These are phyloP conservation scores for Ogataea kodamae DNA, from an alignment of 805 yeast species.

Conservation along the genomic window DNA sequence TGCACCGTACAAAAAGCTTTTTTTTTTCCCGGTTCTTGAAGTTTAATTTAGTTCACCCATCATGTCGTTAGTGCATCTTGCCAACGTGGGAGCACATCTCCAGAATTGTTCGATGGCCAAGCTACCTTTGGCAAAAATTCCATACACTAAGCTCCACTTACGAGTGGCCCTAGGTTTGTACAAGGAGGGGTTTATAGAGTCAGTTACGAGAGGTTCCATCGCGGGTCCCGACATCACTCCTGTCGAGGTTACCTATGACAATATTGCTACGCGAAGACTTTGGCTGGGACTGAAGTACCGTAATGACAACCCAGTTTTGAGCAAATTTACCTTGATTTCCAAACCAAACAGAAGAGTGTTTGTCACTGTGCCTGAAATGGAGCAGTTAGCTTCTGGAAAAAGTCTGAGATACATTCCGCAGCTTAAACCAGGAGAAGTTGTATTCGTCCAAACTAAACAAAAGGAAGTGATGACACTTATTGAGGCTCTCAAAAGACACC, in stretches of 20 bases:
- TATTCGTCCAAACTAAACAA: slow-evolving; percentile 55
- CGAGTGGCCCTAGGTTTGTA: slow-evolving; percentile 81
- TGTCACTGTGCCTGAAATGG: slow-evolving; percentile 60
- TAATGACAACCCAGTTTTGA: slow-evolving; percentile 71
- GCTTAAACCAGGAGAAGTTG: slow-evolving; percentile 83
- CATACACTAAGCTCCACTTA: slow-evolving; percentile 77
- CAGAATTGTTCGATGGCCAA: slow-evolving; percentile 82
- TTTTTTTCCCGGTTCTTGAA: slow-evolving; percentile 8
- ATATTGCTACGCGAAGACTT: slow-evolving; percentile 77
- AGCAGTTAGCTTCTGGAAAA: slow-evolving; percentile 70
- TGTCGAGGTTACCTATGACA: slow-evolving; percentile 79
- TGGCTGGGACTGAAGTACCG: slow-evolving; percentile 93
- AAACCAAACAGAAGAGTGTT: slow-evolving; percentile 79
- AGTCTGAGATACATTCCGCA: slow-evolving; percentile 75
- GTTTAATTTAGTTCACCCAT: slow-evolving; percentile 5
- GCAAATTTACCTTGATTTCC: slow-evolving; percentile 67
- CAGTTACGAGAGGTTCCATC: slow-evolving; percentile 80
- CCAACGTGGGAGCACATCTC: slow-evolving; percentile 81
- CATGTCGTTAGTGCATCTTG: slow-evolving; percentile 86
- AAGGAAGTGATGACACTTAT: slow-evolving; percentile 65
- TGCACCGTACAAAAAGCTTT: slow-evolving; percentile 3
- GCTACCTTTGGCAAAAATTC: slow-evolving; percentile 71
- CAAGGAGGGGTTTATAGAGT: slow-evolving; percentile 84
- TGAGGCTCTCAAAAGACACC: slow-evolving; percentile 75
- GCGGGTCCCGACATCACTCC: slow-evolving; percentile 79